Evolutionary conservation across 129 eudicot genomes (phyloP), one percentile per base, ranked within the genome.

Genomic region (Arctium lappa): DNA sequence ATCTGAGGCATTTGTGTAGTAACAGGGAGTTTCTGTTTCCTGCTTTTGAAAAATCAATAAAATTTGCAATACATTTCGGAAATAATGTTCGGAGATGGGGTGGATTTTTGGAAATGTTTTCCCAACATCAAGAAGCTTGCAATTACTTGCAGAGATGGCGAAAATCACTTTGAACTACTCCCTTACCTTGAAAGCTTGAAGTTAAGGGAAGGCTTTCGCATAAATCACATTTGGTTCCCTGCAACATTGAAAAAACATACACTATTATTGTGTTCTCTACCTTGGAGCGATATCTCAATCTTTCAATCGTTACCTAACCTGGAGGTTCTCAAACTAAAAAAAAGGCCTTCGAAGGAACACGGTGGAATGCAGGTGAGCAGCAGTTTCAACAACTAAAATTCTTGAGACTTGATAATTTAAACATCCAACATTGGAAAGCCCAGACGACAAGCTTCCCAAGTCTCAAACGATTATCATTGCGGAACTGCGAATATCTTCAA

Each of bases 351-450:
- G 3, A 0, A 36, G 86, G 53, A 33, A 6, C 1, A 27, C 3
- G 2, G 1, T 82, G 86, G 86, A 48, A 65, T 7, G 40, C 50
- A 18, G 13, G 63, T 29, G 60, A 42, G 16, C 32, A 60, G 6
- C 48, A 7, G 34, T 82, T 78, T 15, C 48, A 0, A 29, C 73
- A 32, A 6, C 85, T 82, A n/a, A 82, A 82, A 74, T 74, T 32
- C 68, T 66, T 82, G 80, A 7, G 2, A 11, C 33, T 81, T 11
- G 2, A 9, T 0, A 2, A 0, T 0, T 22, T 75, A 13, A 2
- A 66, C 16, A 37, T 75, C 15, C 6, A 1, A 5, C 36, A 29
- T 0, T 82, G 86, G 86, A 4, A 66, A 37, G 76, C 53, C 62
- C 6, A 9, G 0, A 56, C 44, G 29, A 15, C 9, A 29, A 69